These are phyloP conservation scores for Rhizopogon sp. DNA, from an alignment of 768 basidiomycete species.

Conservation along the genomic window DNA sequence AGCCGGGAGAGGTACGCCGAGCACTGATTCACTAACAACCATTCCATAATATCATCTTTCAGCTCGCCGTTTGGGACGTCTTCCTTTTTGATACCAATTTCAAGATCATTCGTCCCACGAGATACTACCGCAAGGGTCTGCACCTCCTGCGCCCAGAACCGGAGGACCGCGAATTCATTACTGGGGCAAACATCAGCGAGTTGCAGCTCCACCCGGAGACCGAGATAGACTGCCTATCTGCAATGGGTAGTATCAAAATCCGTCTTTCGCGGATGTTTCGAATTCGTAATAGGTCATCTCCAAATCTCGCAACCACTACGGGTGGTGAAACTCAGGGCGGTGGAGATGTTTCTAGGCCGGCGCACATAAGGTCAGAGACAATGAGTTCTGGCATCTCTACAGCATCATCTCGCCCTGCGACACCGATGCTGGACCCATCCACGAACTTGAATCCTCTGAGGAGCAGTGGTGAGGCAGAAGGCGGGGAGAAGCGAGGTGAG, in stretches of 20 bases:
- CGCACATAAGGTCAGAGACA: constrained; percentile 10
- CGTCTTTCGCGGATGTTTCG: constrained; percentile 43
- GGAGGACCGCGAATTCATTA: constrained; percentile 20
- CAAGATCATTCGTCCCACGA: constrained; percentile 81
- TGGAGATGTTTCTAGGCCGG: constrained; percentile 1
- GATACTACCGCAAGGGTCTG: constrained; percentile 84
- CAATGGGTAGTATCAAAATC: constrained; percentile 45
- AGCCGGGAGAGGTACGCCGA: constrained; percentile 72
- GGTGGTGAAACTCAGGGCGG: constrained; percentile 3
- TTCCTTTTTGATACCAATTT: constrained; percentile 91
- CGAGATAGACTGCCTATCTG: constrained; percentile 32
- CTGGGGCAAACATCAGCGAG: constrained; percentile 13
- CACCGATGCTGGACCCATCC: constrained; percentile 76
- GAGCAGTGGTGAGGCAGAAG: constrained; percentile 10
- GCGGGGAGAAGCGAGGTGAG: constrained; percentile 15
- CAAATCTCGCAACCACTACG: constrained; percentile 4
- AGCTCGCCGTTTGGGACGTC: constrained; percentile 90
- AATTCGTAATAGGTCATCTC: constrained; percentile 17
- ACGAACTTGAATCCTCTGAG: constrained; percentile 62
- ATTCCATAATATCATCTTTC: constrained; percentile 4
- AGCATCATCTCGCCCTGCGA: constrained; percentile 33
- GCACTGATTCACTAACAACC: background rate
- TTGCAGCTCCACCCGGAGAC: constrained; percentile 14
- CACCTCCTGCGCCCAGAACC: constrained; percentile 49
- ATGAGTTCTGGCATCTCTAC: constrained; percentile 33